A percentile compares a stretch with the other conserved stretches of the same genome.
phyloP scores from a whole-genome alignment of 164 flowering plant species.

The Chloranthus sessilifolius region DNA sequence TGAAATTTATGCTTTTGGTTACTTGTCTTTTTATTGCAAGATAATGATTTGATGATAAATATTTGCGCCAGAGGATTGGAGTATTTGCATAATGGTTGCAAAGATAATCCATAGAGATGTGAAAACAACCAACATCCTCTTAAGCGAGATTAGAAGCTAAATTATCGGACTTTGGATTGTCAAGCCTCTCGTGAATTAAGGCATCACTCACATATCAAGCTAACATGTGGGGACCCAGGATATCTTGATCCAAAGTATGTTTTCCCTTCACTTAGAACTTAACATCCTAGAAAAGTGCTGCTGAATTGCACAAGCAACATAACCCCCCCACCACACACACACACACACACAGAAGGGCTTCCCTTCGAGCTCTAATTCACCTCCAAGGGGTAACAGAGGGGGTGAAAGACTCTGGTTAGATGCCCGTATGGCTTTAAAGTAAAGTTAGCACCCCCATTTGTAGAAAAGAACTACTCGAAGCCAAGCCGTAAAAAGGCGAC shows the following conservation, averaged over 20 bases:
- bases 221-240: background rate
- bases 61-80: constrained; percentile 2
- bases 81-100: constrained; percentile 5
- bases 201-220: background rate
- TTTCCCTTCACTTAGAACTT: too few relatives aligned
- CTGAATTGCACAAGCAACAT: too few relatives aligned
- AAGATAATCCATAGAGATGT: constrained; percentile 8
- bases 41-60: background rate
- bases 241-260: constrained; percentile 12
- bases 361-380: too few relatives aligned
- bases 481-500: too few relatives aligned
- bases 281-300: too few relatives aligned
- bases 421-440: too few relatives aligned
- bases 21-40: background rate
- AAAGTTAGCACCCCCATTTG: too few relatives aligned
- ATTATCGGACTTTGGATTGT: constrained; percentile 1
- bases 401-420: too few relatives aligned
- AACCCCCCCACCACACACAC: too few relatives aligned
- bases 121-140: constrained; percentile 6
- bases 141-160: constrained; percentile 7
- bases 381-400: too few relatives aligned
- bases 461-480: too few relatives aligned
- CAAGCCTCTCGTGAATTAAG: background rate
- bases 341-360: background rate
- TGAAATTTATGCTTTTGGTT: background rate